Evolutionary conservation across 78 protist genomes (phyloP).

Genomic region (Isochrysis galbana): DNA sequence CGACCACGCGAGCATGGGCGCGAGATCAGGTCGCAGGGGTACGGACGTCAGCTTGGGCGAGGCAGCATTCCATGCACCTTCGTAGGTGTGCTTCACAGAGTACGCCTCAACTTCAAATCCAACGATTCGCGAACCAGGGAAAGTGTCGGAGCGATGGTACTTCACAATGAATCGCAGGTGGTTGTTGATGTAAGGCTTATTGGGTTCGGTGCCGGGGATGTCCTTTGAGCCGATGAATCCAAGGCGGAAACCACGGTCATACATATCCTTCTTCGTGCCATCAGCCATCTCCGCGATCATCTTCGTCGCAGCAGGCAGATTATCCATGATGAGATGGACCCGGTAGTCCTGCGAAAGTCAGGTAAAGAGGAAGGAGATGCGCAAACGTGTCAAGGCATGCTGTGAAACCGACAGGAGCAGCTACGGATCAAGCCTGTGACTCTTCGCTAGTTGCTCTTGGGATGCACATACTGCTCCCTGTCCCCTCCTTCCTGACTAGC

Average conservation of each 20-base stretch:
- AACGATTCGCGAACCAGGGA: slow-evolving; percentile 63
- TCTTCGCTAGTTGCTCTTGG: too few relatives aligned
- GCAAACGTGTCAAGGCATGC: too few relatives aligned
- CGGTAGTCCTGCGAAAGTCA: slow-evolving; percentile 59
- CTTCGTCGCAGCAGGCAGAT: slow-evolving; percentile 43
- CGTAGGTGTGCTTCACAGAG: slow-evolving; percentile 38
- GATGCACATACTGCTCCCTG: too few relatives aligned
- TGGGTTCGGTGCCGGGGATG: slow-evolving; percentile 18
- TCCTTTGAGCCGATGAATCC: slow-evolving; percentile 37
- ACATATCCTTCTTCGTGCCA: not conserved
- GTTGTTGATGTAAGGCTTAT: slow-evolving; percentile 45
- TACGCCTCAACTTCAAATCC: slow-evolving; percentile 75
- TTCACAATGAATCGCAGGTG: slow-evolving; percentile 53
- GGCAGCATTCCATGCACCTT: not conserved
- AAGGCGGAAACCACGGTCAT: slow-evolving; percentile 28
- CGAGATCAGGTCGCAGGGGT: slow-evolving; percentile 3
- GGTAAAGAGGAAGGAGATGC: too few relatives aligned
- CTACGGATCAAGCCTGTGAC: too few relatives aligned
- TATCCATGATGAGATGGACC: slow-evolving; percentile 49
- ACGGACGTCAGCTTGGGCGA: slow-evolving; percentile 18
- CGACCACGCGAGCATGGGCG: slow-evolving; percentile 11
- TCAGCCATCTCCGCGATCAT: slow-evolving; percentile 1
- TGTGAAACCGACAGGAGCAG: too few relatives aligned
- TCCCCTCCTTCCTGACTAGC: too few relatives aligned
- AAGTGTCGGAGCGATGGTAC: slow-evolving; percentile 34